Base-by-base conservation (phyloP, 108 stramenopile species). In the Aurantiochytrium sp. region DNA sequence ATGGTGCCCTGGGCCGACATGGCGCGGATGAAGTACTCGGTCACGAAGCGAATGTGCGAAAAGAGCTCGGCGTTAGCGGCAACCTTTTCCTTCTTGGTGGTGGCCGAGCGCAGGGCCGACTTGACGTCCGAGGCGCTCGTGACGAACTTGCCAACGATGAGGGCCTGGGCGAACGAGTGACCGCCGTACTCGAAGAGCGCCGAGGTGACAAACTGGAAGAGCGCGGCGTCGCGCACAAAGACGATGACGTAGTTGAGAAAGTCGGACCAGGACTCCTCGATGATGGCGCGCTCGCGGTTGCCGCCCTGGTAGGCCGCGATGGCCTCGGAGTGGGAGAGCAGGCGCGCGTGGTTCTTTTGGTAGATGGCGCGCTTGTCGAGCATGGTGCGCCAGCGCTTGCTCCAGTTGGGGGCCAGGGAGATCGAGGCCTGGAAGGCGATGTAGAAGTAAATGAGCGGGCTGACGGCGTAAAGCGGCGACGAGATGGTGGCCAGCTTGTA, bases 291-390 rank as follows among this genome's bases (percentile, higher is more conserved):
- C 88, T 91, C 90, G 85, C 55, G 88, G 22, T 52, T 22, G 89
- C 85, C 89, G 50, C 90, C 90, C 55, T 81, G 86, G 88, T 89
- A 90, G 52, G 90, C 90, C 12, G 88, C 88, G 65, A 81, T 52
- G 48, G 85, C 90, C 90, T 91, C 90, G n/a, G 91, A 88, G 41
- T 89, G 87, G 52, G 88, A 89, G 15, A 89, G 36, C 24, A 91
- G 68, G 4, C 91, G 90, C 48, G 88, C 45, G 48, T 90, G 89
- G 89, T 85, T 81, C 85, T 90, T 88, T 41, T 89, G 90, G 53
- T 90, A 90, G 85, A 88, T 86, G 21, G 88, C 90, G 10, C 89
- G 89, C 52, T 88, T 89, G 32, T 90, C 89, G 4, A 87, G 87
- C 41, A 90, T 89, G 10, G 87, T 32, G 2, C 85, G 27, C 85